Evolutionary conservation across 495 filamentous ascomycete species (phyloP), one percentile per base, ranked within the genome.

Genomic region (Friedmanniomyces simplex): DNA sequence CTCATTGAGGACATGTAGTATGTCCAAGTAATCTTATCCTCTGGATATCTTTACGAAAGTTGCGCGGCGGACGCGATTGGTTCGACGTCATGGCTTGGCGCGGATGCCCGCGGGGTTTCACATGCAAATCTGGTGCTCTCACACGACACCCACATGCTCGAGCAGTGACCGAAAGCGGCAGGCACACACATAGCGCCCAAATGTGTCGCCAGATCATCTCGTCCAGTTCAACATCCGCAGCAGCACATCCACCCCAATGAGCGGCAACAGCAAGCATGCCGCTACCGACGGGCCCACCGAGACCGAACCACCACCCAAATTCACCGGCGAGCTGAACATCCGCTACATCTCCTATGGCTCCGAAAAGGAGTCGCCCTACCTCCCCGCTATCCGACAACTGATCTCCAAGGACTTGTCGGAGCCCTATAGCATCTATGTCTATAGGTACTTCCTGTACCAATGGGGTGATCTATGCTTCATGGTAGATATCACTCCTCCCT

Each of bases 391-490:
- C 73, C 82, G 94, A 52, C 82, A 89, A 54, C 72, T 99, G 66
- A 99, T 99, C 68, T 95, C 91, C 26, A 93, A 91, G 59, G 94
- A 97, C 68, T 82, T 99, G 26, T 96, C 91, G 57, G 94, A 99
- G 68, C 94, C 94, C 1, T 99, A 99, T 72, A 97, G 93, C 73
- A 96, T 99, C 68, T 99, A 97, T 72, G 94, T 99, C 50, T 99
- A 97, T 74, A 82, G 94, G 26, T 99, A 97, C 74, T 99, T 99
- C 67, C 76, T 99, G 18, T 96, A 93, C 69, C 88, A 96, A 82
- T 99, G 94, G 94, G 88, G 87, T 20, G 84, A 97, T 63, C 75
- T 99, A 21, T 97, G 94, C 66, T 97, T 87, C 69, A 88, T 98
- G 79, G 87, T 88, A 72, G 58, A 67, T 54, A 20, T 21, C 26